Percentiles rank a stretch among this genome's conserved stretches.
These are phyloP conservation scores for Debaryomyces nepalensis DNA, from an alignment of 1,139 yeast species.

Conservation along the genomic window DNA sequence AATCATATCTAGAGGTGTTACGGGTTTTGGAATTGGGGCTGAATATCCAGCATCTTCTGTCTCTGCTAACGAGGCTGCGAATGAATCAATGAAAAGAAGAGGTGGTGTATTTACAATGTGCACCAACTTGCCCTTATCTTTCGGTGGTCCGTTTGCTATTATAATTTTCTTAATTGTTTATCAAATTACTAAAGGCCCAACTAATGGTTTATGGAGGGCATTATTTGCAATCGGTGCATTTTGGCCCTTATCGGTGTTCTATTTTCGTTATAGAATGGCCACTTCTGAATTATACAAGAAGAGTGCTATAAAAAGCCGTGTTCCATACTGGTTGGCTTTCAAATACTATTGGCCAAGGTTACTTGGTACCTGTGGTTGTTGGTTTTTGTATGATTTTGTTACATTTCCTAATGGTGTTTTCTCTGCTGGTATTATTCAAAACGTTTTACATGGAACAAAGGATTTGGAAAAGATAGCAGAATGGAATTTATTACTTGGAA, in stretches of 20 bases:
- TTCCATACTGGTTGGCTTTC: constrained; percentile 52
- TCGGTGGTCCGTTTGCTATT: constrained; percentile 81
- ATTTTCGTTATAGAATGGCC: constrained; percentile 73
- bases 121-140: constrained; percentile 71
- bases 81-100: constrained; percentile 61
- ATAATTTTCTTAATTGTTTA: constrained; percentile 68
- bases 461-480: constrained; percentile 49
- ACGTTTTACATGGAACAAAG: constrained; percentile 34
- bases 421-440: constrained; percentile 49
- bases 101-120: constrained; percentile 68
- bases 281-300: constrained; percentile 58
- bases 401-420: constrained; percentile 58
- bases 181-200: constrained; percentile 55
- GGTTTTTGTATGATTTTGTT: constrained; percentile 59
- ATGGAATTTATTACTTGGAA: constrained; percentile 51
- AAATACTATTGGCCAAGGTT: constrained; percentile 53
- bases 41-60: constrained; percentile 76
- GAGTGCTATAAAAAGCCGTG: constrained; percentile 47
- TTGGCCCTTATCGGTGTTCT: constrained; percentile 75
- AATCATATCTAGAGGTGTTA: constrained; percentile 65
- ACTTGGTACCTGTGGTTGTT: constrained; percentile 49
- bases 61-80: constrained; percentile 75
- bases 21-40: constrained; percentile 80
- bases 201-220: constrained; percentile 70
- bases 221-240: constrained; percentile 75